These are phyloP conservation scores for Phytophthora multivora DNA, from an alignment of 352 stramenopile genomes.

Conservation along the genomic window DNA sequence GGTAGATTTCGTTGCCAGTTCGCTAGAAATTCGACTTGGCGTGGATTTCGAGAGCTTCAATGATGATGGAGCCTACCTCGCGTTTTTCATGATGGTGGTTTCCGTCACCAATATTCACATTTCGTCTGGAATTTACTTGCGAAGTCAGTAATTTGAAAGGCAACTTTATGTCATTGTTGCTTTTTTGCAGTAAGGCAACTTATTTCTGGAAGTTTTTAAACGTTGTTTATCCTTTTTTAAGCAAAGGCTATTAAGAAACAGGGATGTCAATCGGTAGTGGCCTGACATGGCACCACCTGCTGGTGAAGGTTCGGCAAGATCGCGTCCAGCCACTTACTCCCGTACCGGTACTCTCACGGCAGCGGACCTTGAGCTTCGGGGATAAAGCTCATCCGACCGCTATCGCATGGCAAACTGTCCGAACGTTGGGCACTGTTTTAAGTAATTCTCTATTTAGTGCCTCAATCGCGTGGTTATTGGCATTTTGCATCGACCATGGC, in stretches of 20 bases:
- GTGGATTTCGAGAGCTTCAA: slow-evolving; percentile 26
- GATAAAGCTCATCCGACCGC: neutral
- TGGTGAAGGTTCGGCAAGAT: slow-evolving; percentile 14
- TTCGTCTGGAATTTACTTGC: slow-evolving; percentile 15
- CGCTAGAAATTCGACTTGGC: slow-evolving; percentile 21
- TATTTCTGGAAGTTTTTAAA: neutral
- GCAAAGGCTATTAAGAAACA: too few species aligned
- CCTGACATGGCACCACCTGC: slow-evolving; percentile 9
- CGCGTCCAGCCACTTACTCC: slow-evolving; percentile 11
- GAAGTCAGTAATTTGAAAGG: neutral
- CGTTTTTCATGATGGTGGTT: slow-evolving; percentile 22
- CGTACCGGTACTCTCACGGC: neutral
- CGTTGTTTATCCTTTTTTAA: too few species aligned
- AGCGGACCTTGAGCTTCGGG: slow-evolving; percentile 9
- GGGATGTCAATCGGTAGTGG: neutral
- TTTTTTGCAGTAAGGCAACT: neutral
- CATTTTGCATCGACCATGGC: slow-evolving; percentile 11
- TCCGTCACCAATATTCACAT: slow-evolving; percentile 28
- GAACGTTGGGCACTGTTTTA: slow-evolving; percentile 27
- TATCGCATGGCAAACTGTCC: slow-evolving; percentile 6
- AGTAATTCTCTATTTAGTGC: slow-evolving; percentile 28
- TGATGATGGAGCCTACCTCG: slow-evolving; percentile 20
- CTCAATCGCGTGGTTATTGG: slow-evolving; percentile 21
- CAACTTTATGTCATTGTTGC: too few species aligned
- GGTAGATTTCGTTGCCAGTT: slow-evolving; percentile 28